Conservation (phyloP, 2,329 filamentous ascomycete species). For the Furcasterigmium sp. region DNA sequence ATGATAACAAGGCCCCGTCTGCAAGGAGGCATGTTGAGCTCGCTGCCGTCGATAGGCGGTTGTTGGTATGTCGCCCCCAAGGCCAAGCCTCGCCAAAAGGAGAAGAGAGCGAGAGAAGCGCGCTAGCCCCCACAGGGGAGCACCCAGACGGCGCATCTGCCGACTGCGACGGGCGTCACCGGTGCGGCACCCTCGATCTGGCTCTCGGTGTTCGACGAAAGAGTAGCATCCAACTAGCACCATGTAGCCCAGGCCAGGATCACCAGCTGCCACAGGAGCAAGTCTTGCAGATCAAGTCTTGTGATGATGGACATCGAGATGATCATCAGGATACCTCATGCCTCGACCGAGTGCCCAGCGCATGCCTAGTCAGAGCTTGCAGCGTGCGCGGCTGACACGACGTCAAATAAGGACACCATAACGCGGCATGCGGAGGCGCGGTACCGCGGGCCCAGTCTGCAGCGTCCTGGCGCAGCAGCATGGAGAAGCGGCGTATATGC, state of each 20-base stretch:
- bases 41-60: too few relatives aligned
- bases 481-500: neutral
- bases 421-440: conserved; percentile 1
- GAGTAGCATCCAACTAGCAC: too few relatives aligned
- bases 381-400: neutral
- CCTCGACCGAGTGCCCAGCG: neutral
- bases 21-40: too few relatives aligned
- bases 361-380: neutral
- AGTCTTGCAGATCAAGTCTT: too few relatives aligned
- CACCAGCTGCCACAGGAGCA: too few relatives aligned
- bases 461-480: conserved; percentile 1
- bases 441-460: conserved; percentile 2
- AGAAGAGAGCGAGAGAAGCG: neutral
- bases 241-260: too few relatives aligned
- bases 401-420: neutral
- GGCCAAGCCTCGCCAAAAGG: neutral
- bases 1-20: too few relatives aligned
- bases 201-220: too few relatives aligned
- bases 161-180: too few relatives aligned
- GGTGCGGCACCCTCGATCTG: too few relatives aligned
- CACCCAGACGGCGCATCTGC: neutral
- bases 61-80: neutral
- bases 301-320: too few relatives aligned
- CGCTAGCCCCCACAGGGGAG: neutral
- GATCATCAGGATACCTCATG: too few relatives aligned